phyloP scores from a whole-genome alignment of 2,329 filamentous ascomycete genomes.

The Microsporum audouinii region DNA sequence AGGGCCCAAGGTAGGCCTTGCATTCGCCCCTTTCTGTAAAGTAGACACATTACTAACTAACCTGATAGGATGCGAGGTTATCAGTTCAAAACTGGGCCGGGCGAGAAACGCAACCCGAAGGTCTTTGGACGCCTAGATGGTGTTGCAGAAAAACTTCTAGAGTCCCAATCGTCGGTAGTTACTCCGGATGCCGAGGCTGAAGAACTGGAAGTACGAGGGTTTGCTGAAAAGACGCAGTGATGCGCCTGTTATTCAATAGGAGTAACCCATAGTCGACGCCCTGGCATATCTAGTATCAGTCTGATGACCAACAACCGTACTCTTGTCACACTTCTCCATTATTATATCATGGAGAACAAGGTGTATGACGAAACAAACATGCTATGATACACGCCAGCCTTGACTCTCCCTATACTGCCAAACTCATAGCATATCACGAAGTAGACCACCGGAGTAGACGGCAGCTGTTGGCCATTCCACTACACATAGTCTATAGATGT shows the following conservation, averaged over 20 bases:
- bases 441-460: not conserved
- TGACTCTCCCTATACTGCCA: not conserved
- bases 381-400: not conserved
- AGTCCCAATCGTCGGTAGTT: slow-evolving; percentile 41
- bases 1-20: slow-evolving; percentile 54
- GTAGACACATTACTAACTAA: not conserved
- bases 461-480: too few species aligned
- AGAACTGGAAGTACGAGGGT: slow-evolving; percentile 46
- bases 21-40: not conserved
- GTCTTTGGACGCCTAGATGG: slow-evolving; percentile 53
- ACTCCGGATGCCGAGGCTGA: slow-evolving; percentile 41
- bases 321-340: not conserved
- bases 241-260: not conserved
- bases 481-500: too few species aligned
- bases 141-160: slow-evolving; percentile 36
- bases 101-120: slow-evolving; percentile 56
- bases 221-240: slow-evolving; percentile 36
- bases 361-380: not conserved
- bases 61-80: slow-evolving; percentile 56
- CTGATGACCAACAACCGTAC: not conserved
- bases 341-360: too few species aligned
- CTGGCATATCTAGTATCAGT: not conserved
- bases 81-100: slow-evolving; percentile 60
- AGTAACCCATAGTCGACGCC: not conserved
- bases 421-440: not conserved